phyloP scores from a whole-genome alignment of 805 yeast species.

The Wickerhamiella nectarea region DNA sequence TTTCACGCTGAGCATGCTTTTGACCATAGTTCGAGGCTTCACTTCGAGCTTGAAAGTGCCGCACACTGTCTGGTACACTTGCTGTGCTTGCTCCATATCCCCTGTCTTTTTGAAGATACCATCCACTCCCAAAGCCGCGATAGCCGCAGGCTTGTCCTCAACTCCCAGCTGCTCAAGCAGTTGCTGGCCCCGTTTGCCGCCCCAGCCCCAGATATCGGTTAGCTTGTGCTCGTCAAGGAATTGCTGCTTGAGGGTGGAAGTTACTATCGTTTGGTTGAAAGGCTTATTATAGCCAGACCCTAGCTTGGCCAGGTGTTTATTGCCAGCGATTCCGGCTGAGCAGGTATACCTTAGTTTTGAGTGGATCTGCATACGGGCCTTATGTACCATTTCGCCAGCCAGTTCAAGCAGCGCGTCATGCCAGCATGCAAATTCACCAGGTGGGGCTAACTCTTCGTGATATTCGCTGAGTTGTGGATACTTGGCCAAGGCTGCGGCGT shows the following conservation, averaged over 20 bases:
- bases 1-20: constrained; percentile 82
- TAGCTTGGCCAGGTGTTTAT: constrained; percentile 67
- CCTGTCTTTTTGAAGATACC: constrained; percentile 24
- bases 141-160: constrained; percentile 33
- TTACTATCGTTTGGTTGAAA: constrained; percentile 64
- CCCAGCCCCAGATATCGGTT: constrained; percentile 76
- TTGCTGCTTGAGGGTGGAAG: constrained; percentile 32
- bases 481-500: constrained; percentile 29
- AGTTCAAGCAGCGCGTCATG: constrained; percentile 60
- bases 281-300: constrained; percentile 84
- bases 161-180: constrained; percentile 39
- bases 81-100: constrained; percentile 36
- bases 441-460: constrained; percentile 10
- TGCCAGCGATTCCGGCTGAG: constrained; percentile 73
- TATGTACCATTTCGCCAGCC: constrained; percentile 47
- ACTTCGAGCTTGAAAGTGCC: constrained; percentile 50
- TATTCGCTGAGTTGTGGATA: constrained; percentile 39
- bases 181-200: constrained; percentile 71
- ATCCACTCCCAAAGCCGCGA: constrained; percentile 20
- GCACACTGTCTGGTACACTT: constrained; percentile 46
- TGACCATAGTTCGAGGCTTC: constrained; percentile 44
- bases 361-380: constrained; percentile 41
- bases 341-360: constrained; percentile 63
- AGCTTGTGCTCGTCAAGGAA: constrained; percentile 53
- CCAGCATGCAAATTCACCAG: constrained; percentile 36